Evolutionary conservation across 306 rosid genomes (phyloP).

Genomic region (Acacia confusa): DNA sequence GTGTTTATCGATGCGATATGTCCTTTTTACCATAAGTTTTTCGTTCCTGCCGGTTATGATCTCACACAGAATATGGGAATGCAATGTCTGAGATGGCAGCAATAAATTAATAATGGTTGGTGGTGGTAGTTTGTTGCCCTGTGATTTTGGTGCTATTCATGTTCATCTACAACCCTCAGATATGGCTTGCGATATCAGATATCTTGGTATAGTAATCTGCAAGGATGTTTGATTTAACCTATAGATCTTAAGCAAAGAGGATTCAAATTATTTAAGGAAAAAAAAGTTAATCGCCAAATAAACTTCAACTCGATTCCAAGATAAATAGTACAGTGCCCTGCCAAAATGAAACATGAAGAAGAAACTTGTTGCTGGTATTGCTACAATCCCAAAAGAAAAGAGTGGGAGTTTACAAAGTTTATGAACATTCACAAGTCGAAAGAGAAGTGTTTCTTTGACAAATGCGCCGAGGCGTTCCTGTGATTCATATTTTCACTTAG

Average conservation of each 20-base stretch:
- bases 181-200: neutral
- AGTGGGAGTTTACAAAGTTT: neutral
- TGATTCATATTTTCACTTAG: neutral
- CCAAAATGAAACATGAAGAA: neutral
- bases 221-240: too few species aligned
- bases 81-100: neutral
- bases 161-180: neutral
- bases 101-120: too few species aligned
- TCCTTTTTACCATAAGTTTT: neutral
- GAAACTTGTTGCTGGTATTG: neutral
- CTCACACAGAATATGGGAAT: neutral
- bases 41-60: neutral
- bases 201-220: too few species aligned
- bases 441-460: neutral
- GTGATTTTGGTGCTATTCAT: neutral
- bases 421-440: constrained; percentile 2
- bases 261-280: neutral
- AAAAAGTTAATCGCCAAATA: neutral
- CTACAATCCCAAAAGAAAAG: neutral
- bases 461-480: neutral
- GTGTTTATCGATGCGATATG: neutral
- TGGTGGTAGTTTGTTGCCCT: neutral
- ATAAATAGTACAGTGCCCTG: neutral
- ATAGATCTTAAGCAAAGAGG: neutral
- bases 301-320: neutral